These are phyloP conservation scores for Aspergillus pseudotamarii DNA, from an alignment of 2,329 filamentous ascomycete species.

Conservation along the genomic window DNA sequence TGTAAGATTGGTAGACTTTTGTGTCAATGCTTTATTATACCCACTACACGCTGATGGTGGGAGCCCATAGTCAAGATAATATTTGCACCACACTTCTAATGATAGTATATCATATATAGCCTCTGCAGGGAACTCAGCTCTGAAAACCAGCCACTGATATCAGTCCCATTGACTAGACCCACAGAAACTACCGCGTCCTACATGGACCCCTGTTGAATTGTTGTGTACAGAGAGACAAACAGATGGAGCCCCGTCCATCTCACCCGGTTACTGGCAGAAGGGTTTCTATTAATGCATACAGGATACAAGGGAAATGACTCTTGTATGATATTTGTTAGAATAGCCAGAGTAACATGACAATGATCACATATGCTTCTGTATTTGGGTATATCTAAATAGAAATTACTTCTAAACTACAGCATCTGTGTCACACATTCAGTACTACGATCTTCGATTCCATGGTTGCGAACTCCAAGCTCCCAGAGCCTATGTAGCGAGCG, in stretches of 20 bases:
- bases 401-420: too few relatives aligned
- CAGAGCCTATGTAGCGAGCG: too few relatives aligned
- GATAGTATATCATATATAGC: background rate
- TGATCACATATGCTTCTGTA: background rate
- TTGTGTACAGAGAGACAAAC: background rate
- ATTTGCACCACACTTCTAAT: background rate
- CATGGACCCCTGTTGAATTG: background rate
- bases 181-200: background rate
- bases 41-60: background rate
- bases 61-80: background rate
- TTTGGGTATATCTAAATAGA: too few relatives aligned
- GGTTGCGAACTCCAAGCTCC: too few relatives aligned
- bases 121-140: background rate
- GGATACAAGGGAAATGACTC: too few relatives aligned
- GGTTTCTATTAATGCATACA: background rate
- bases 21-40: background rate
- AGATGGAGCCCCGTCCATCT: background rate
- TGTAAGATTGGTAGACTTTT: background rate
- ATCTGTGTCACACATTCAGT: too few relatives aligned
- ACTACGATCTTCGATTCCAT: too few relatives aligned
- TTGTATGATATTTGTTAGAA: background rate
- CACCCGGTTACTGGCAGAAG: background rate
- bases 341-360: background rate
- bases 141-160: background rate
- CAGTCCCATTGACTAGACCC: background rate